phyloP scores from a whole-genome alignment of 78 protist genomes.

The Dictyostelium firmibasis region DNA sequence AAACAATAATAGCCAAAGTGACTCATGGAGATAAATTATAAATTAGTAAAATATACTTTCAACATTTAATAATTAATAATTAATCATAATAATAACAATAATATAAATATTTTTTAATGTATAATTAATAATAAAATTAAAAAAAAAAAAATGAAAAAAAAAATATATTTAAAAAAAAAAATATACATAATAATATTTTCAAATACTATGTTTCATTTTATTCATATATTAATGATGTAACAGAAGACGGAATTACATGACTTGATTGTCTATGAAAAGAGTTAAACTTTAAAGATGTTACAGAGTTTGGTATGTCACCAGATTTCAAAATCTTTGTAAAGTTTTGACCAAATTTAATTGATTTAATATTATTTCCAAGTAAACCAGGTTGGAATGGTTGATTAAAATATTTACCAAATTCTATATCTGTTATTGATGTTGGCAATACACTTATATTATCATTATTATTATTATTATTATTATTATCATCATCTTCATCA shows the following conservation, averaged over 20 bases:
- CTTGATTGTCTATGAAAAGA: not conserved
- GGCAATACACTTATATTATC: not conserved
- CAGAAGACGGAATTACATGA: not conserved
- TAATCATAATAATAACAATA: not conserved
- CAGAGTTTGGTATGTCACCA: not conserved
- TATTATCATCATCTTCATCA: no score
- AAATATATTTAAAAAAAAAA: not conserved
- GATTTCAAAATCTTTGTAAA: not conserved
- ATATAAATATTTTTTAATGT: not conserved
- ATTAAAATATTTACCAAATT: not conserved
- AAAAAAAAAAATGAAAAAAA: not conserved
- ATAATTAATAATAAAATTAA: not conserved
- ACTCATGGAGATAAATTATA: not conserved
- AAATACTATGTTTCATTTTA: not conserved
- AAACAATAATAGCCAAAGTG: not conserved
- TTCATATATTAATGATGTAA: not conserved
- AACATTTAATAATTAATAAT: not conserved
- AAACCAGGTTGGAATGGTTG: not conserved
- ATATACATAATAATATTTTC: no score
- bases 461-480: no score
- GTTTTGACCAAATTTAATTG: not conserved
- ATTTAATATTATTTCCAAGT: not conserved
- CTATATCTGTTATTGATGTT: not conserved
- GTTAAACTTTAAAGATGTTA: no score
- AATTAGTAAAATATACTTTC: not conserved